Conservation (phyloP, 176 grass and related monocot genomes). For the barley (Hordeum vulgare) region MorexV3_pseudomolecules_assembly NC_058520.1:163930926-163931425, state of each 20-base stretch:
- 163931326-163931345: background rate
- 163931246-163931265: background rate
- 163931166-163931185: background rate
- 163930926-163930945: background rate
- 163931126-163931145: background rate
- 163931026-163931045: conserved; percentile 96
- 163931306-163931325: background rate
- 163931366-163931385: background rate
- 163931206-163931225: background rate
- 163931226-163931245: background rate
- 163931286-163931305: background rate
- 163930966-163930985: conserved; percentile 12
- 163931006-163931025: conserved; percentile 99
- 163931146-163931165: conserved; percentile 1
- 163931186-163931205: background rate
- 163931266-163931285: background rate
- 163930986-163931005: conserved; percentile 38
- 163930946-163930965: background rate
- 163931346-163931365: background rate
- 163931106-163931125: background rate
- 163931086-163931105: conserved; percentile 15
- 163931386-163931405: background rate
- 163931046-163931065: conserved; percentile 98
- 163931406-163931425: background rate
- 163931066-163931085: conserved; percentile 94